These are phyloP conservation scores for Ajuga reptans DNA, from an alignment of 305 asterid species.

Conservation along the genomic window DNA sequence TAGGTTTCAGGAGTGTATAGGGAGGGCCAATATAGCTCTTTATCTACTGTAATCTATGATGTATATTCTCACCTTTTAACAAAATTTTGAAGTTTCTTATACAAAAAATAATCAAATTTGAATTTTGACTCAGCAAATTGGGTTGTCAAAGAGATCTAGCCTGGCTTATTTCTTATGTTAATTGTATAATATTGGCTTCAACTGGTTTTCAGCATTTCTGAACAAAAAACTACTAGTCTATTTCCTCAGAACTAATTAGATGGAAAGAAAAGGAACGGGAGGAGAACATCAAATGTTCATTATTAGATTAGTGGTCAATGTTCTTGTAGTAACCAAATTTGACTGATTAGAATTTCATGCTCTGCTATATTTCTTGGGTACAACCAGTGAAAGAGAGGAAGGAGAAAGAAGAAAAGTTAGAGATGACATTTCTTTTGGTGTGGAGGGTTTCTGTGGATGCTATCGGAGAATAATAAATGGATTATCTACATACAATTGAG, in stretches of 20 bases:
- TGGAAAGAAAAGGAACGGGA: not conserved
- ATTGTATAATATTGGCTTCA: not conserved
- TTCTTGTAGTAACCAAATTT: not conserved
- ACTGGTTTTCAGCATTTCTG: not conserved
- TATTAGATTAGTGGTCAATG: not conserved
- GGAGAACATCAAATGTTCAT: too few species aligned
- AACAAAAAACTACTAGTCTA: not conserved
- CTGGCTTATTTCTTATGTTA: not conserved
- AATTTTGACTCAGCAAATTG: not conserved
- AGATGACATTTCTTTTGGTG: not conserved
- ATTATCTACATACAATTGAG: not conserved
- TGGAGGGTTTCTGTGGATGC: not conserved
- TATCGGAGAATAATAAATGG: not conserved
- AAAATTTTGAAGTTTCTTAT: too few species aligned
- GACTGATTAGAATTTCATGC: not conserved
- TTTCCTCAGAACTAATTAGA: not conserved
- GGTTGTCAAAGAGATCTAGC: not conserved
- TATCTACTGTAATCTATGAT: too few species aligned
- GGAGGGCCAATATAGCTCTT: too few species aligned
- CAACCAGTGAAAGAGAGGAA: not conserved
- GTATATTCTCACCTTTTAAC: too few species aligned
- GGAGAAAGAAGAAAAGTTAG: not conserved
- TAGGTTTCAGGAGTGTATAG: too few species aligned
- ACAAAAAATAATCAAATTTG: not conserved
- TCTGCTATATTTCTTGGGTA: not conserved